A percentile compares a stretch with the other conserved stretches of the same genome.
Conservation (phyloP, 768 basidiomycete genomes). For the Termitomyces titanicus region DNA sequence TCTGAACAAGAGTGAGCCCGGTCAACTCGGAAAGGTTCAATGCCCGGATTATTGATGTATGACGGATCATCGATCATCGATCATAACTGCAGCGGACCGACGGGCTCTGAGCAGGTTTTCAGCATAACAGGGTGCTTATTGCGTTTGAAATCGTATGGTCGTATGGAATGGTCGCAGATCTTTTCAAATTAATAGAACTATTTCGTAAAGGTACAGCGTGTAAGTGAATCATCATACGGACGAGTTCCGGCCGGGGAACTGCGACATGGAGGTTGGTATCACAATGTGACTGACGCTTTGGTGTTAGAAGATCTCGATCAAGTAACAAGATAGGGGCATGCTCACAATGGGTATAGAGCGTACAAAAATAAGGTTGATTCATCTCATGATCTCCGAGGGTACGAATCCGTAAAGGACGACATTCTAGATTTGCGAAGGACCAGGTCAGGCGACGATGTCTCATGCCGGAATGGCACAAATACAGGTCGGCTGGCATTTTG, state of each 20-base stretch:
- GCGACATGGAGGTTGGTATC: conserved; percentile 6
- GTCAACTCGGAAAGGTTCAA: too few species aligned
- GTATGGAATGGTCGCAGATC: too few species aligned
- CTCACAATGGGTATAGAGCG: conserved; percentile 12
- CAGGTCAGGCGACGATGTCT: conserved; percentile 54
- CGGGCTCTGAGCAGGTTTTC: too few species aligned
- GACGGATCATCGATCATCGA: background rate
- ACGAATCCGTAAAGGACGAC: conserved; percentile 6
- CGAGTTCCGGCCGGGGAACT: conserved; percentile 1
- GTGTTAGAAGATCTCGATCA: background rate
- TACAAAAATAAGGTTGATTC: background rate
- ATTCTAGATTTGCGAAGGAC: conserved; percentile 34
- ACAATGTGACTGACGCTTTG: background rate
- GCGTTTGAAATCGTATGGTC: too few species aligned
- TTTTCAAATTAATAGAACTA: too few species aligned
- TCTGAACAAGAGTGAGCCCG: too few species aligned
- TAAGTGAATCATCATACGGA: background rate
- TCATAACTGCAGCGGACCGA: too few species aligned
- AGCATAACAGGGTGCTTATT: too few species aligned
- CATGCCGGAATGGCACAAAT: conserved; percentile 51
- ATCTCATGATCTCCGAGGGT: conserved; percentile 6
- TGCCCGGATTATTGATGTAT: background rate
- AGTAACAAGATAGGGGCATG: background rate
- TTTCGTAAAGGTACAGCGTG: background rate
- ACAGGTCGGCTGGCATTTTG: conserved; percentile 28